Percentiles rank a stretch among this genome's conserved stretches.
phyloP scores from a whole-genome alignment of 2,329 filamentous ascomycete genomes.

The Raffaelea arxii region DNA sequence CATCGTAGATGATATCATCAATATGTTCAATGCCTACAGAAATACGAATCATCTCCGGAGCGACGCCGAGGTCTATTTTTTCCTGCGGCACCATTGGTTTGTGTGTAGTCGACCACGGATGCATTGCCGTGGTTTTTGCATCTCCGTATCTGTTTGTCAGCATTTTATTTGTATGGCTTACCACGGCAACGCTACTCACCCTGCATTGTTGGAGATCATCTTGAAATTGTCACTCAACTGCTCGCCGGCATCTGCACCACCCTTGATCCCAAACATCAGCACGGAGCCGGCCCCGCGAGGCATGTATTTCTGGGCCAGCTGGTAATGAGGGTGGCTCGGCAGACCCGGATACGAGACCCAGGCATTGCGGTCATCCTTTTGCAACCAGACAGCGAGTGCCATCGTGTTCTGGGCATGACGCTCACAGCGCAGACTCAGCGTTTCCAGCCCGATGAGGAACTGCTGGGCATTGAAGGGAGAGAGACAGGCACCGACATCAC shows the following conservation, averaged over 20 bases:
- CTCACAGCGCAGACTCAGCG: conserved; percentile 55
- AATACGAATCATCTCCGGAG: conserved; percentile 84
- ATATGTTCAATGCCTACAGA: conserved; percentile 95
- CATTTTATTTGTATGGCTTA: no score
- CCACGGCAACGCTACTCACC: no score
- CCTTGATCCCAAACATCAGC: no score
- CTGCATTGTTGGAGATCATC: conserved; percentile 90
- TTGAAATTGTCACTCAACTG: conserved; percentile 91
- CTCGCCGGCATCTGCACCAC: no score
- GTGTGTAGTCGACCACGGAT: conserved; percentile 92
- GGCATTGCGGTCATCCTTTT: no score
- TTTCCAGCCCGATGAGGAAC: conserved; percentile 60
- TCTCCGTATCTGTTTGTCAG: conserved; percentile 95
- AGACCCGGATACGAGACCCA: no score
- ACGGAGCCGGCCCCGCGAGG: no score
- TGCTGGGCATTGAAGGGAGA: conserved; percentile 67
- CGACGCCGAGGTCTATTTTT: conserved; percentile 70
- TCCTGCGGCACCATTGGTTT: conserved; percentile 83
- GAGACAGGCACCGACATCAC: conserved; percentile 57
- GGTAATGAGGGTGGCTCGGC: no score
- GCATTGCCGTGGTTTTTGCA: conserved; percentile 88
- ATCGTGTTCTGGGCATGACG: no score
- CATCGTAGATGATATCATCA: conserved; percentile 93
- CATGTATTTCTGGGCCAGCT: no score
- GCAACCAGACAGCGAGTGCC: no score